Percentiles rank a stretch among this genome's conserved stretches.
Evolutionary conservation across 768 basidiomycete species (phyloP).

Genomic region (Amanita muscaria): DNA sequence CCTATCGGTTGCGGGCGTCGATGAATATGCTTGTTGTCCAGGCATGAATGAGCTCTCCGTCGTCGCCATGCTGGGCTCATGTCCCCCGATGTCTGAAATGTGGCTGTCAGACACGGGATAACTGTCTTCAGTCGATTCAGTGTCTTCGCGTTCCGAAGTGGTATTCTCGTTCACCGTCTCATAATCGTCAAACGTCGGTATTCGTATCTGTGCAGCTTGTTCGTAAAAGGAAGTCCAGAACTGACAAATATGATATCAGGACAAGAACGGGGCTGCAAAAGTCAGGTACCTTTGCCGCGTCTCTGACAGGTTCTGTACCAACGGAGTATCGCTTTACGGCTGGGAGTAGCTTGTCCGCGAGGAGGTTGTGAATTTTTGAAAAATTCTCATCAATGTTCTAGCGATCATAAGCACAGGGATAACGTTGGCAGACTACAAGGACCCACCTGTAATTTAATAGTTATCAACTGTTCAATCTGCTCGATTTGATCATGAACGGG

Average conservation of each 20-base stretch:
- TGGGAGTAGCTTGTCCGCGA: slow-evolving; percentile 76
- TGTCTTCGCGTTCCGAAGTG: slow-evolving; percentile 27
- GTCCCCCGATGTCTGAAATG: slow-evolving; percentile 15
- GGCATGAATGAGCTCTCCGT: slow-evolving; percentile 73
- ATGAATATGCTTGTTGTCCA: slow-evolving; percentile 61
- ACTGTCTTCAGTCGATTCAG: slow-evolving; percentile 19
- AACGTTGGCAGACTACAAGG: slow-evolving; percentile 1
- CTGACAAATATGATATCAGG: slow-evolving; percentile 28
- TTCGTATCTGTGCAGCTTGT: slow-evolving; percentile 80
- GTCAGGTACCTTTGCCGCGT: slow-evolving; percentile 74
- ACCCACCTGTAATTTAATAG: slow-evolving; percentile 77
- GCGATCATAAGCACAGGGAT: slow-evolving; percentile 1
- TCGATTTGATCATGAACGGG: slow-evolving; percentile 78
- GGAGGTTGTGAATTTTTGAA: slow-evolving; percentile 76
- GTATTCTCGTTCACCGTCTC: slow-evolving; percentile 46
- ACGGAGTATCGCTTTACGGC: slow-evolving; percentile 86
- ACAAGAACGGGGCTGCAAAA: not conserved
- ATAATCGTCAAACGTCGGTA: slow-evolving; percentile 65
- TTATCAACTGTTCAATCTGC: slow-evolving; percentile 93
- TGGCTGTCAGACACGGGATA: slow-evolving; percentile 15
- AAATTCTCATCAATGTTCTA: slow-evolving; percentile 93
- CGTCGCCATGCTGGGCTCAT: slow-evolving; percentile 37
- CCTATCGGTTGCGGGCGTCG: slow-evolving; percentile 59
- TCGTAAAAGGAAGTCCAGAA: slow-evolving; percentile 98
- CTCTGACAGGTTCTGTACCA: slow-evolving; percentile 78